Percentiles rank a stretch among this genome's conserved stretches.
Conservation (phyloP, 495 filamentous ascomycete species). For the Hamigera avellanea region DNA sequence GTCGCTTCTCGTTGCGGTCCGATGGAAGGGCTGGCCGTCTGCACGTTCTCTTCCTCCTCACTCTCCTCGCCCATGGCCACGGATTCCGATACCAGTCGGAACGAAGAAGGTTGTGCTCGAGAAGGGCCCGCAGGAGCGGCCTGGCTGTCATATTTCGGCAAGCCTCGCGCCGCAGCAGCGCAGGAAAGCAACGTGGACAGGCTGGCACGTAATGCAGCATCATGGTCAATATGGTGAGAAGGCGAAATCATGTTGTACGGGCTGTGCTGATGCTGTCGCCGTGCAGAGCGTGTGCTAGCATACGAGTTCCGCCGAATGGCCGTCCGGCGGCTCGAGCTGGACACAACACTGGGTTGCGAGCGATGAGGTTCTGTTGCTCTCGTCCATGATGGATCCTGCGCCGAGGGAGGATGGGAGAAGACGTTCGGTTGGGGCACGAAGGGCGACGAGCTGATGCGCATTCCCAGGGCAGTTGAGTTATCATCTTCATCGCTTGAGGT, state of each 20-base stretch:
- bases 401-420: conserved; percentile 72
- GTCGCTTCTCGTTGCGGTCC: conserved; percentile 9
- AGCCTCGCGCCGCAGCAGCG: conserved; percentile 73
- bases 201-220: conserved; percentile 83
- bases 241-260: conserved; percentile 59
- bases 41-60: conserved; percentile 11
- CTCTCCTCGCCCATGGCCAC: conserved; percentile 47
- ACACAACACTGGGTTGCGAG: conserved; percentile 26
- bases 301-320: conserved; percentile 27
- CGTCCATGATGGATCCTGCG: conserved; percentile 38
- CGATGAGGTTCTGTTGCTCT: conserved; percentile 31
- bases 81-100: conserved; percentile 64
- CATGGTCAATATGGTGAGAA: conserved; percentile 73
- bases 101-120: conserved; percentile 20
- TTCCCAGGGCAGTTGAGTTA: conserved; percentile 68
- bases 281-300: conserved; percentile 18
- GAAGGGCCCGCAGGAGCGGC: conserved; percentile 12
- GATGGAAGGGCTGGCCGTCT: conserved; percentile 12
- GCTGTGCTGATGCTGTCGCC: conserved; percentile 29
- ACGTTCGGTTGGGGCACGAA: conserved; percentile 85
- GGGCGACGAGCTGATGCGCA: conserved; percentile 40
- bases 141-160: conserved; percentile 52
- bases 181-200: conserved; percentile 91
- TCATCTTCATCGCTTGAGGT: conserved; percentile 58
- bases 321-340: conserved; percentile 26